phyloP scores from a whole-genome alignment of 2,329 filamentous ascomycete species.

The Metarhizium album region DNA sequence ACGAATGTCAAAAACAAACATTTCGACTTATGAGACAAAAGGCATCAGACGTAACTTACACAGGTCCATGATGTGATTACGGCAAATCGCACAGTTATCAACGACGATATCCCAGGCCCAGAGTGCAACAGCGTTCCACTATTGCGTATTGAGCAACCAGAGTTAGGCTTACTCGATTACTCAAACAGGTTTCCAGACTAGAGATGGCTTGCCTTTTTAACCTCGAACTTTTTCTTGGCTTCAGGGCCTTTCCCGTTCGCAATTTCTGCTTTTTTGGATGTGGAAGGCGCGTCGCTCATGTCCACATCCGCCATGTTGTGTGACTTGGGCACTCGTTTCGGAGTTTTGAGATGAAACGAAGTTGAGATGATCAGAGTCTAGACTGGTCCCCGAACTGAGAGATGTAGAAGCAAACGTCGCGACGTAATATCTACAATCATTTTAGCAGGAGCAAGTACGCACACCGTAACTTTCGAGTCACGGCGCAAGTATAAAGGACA shows the following conservation, averaged over 20 bases:
- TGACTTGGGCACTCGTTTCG: background rate
- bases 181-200: background rate
- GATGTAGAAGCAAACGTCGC: background rate
- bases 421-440: background rate
- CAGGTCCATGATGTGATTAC: slow-evolving; percentile 99
- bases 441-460: background rate
- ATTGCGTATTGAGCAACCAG: slow-evolving; percentile 4
- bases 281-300: slow-evolving; percentile 75
- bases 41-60: slow-evolving; percentile 45
- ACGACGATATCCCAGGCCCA: slow-evolving; percentile 99
- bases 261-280: slow-evolving; percentile 42
- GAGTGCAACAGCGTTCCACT: slow-evolving; percentile 98
- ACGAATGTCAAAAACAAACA: slow-evolving; percentile 7
- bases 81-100: slow-evolving; percentile 98
- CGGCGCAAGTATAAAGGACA: background rate
- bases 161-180: background rate
- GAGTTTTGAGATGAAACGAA: background rate
- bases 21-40: background rate
- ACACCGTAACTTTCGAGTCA: background rate
- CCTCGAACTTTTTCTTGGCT: slow-evolving; percentile 90
- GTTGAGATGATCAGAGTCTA: background rate
- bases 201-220: slow-evolving; percentile 76
- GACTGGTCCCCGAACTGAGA: background rate
- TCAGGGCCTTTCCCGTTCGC: slow-evolving; percentile 44
- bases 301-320: slow-evolving; percentile 83